Conservation (phyloP, 305 asterid species). For the Lippia alba region DNA sequence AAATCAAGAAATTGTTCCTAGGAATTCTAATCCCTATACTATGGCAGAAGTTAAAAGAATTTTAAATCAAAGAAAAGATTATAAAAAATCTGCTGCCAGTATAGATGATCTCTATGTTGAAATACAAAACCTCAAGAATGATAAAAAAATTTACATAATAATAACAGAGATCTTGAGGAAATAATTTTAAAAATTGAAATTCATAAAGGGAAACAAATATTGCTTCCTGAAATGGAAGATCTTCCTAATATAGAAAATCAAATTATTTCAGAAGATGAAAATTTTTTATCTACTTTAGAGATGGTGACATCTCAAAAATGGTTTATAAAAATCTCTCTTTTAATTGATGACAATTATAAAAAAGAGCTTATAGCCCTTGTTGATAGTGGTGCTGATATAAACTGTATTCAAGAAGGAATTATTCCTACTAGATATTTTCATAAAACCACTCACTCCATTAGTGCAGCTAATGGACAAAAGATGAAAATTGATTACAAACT, state of each 20-base stretch:
- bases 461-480: neutral
- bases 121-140: neutral
- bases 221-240: too few species aligned
- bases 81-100: neutral
- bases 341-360: too few species aligned
- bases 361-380: too few species aligned
- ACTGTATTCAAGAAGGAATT: neutral
- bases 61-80: neutral
- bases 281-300: too few species aligned
- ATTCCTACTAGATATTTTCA: neutral
- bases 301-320: too few species aligned
- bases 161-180: neutral
- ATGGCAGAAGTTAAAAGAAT: constrained; percentile 6
- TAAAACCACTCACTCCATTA: neutral
- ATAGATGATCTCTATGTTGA: neutral
- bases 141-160: too few species aligned
- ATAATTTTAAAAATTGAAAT: neutral
- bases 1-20: neutral
- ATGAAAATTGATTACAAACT: neutral
- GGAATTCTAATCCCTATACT: neutral
- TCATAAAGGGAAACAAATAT: neutral
- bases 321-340: too few species aligned
- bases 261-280: too few species aligned
- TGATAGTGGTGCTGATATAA: neutral
- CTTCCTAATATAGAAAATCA: too few species aligned